Evolutionary conservation across 805 yeast species (phyloP).

Genomic region (Wickerhamiella lipophila): DNA sequence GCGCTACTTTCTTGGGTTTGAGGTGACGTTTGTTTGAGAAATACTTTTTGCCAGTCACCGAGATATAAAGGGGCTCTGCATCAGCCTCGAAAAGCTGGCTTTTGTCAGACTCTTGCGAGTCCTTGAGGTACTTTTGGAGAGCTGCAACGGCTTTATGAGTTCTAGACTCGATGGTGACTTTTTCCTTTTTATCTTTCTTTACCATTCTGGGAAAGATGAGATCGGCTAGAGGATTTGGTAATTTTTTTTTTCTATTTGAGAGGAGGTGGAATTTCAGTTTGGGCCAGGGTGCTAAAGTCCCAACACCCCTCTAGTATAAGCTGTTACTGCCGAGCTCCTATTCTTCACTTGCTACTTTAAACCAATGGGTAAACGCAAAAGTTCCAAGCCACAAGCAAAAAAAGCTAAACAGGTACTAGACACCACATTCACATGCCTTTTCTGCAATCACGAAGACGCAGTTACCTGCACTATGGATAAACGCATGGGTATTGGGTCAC

Average conservation of each 20-base stretch:
- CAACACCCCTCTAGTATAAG: background rate
- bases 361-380: conserved; percentile 64
- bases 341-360: background rate
- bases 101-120: conserved; percentile 27
- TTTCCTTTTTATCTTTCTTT: background rate
- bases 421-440: conserved; percentile 75
- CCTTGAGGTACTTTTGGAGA: conserved; percentile 44
- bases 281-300: background rate
- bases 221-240: background rate
- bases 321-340: too few relatives aligned
- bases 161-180: conserved; percentile 8
- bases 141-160: conserved; percentile 31
- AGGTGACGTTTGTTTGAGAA: conserved; percentile 42
- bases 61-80: conserved; percentile 43
- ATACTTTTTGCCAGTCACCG: conserved; percentile 52
- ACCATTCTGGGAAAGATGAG: background rate
- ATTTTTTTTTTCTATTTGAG: too few relatives aligned
- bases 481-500: conserved; percentile 67
- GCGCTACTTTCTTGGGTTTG: conserved; percentile 32
- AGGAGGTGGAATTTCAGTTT: background rate
- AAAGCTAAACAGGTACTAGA: conserved; percentile 68
- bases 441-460: conserved; percentile 90
- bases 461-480: conserved; percentile 82
- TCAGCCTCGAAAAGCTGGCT: conserved; percentile 45
- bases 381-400: conserved; percentile 69